These are phyloP conservation scores for Chalciporus piperatus DNA, from an alignment of 768 basidiomycete species.

Conservation along the genomic window DNA sequence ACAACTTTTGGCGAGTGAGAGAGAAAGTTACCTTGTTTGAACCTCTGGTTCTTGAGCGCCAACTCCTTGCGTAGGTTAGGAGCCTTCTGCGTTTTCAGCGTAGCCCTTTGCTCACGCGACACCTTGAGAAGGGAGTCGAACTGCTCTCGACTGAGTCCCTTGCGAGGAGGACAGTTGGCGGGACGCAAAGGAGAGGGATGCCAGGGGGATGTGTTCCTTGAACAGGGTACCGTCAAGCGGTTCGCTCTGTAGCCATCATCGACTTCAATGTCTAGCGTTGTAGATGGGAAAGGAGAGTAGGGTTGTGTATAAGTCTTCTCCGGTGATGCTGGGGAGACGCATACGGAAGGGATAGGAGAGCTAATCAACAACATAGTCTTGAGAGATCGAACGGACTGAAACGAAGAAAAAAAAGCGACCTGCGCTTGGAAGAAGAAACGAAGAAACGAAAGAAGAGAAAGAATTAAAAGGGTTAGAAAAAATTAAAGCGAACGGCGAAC, in stretches of 20 bases:
- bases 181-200: constrained; percentile 53
- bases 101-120: constrained; percentile 54
- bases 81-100: constrained; percentile 43
- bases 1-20: too few relatives aligned
- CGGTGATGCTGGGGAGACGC: constrained; percentile 66
- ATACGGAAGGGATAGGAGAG: constrained; percentile 61
- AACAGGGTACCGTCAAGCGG: constrained; percentile 52
- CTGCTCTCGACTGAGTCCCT: constrained; percentile 59
- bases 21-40: constrained; percentile 57
- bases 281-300: constrained; percentile 57
- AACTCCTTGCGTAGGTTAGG: constrained; percentile 72
- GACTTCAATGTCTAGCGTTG: constrained; percentile 28
- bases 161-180: constrained; percentile 33
- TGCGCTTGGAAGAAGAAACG: constrained; percentile 43
- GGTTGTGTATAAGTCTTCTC: constrained; percentile 50
- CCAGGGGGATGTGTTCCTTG: constrained; percentile 22
- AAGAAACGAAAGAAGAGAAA: constrained; percentile 31
- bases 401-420: constrained; percentile 41
- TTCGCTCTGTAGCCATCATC: constrained; percentile 56
- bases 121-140: constrained; percentile 64
- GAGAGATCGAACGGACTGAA: constrained; percentile 7
- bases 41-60: constrained; percentile 66
- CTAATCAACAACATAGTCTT: constrained; percentile 40
- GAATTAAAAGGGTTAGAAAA: constrained; percentile 19
- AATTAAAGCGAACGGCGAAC: constrained; percentile 12